Conservation (phyloP, 257 asterid genomes). For the Capsicum chinense region DNA sequence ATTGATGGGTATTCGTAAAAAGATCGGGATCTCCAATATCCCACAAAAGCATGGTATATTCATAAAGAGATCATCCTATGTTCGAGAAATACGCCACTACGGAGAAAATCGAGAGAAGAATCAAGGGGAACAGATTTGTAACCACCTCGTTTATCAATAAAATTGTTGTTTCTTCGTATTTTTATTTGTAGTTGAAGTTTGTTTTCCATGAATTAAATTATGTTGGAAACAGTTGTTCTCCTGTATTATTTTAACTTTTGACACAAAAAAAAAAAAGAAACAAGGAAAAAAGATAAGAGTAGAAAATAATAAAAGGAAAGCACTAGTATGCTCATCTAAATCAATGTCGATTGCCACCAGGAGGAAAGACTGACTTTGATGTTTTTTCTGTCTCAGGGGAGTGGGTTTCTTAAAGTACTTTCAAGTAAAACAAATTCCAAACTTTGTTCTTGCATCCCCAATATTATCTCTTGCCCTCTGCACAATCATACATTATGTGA, state of each 20-base stretch:
- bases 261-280: background rate
- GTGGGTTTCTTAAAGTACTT: conserved; percentile 92
- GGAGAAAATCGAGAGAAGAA: too few species aligned
- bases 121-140: too few species aligned
- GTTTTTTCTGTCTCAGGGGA: conserved; percentile 63
- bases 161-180: too few species aligned
- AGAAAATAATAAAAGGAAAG: background rate
- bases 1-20: too few species aligned
- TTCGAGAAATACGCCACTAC: too few species aligned
- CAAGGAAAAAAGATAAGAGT: background rate
- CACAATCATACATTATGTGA: conserved; percentile 68
- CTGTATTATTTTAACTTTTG: conserved; percentile 27
- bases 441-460: conserved; percentile 91
- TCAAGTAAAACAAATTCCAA: conserved; percentile 85
- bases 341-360: background rate
- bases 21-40: too few species aligned
- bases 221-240: background rate
- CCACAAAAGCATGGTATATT: too few species aligned
- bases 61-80: too few species aligned
- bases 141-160: too few species aligned
- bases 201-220: too few species aligned
- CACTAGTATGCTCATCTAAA: background rate
- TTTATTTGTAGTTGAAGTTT: too few species aligned
- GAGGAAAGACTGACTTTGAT: background rate
- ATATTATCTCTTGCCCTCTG: conserved; percentile 72